Evolutionary conservation across 2,329 filamentous ascomycete species (phyloP).

Genomic region (Nannizziopsis barbatae): DNA sequence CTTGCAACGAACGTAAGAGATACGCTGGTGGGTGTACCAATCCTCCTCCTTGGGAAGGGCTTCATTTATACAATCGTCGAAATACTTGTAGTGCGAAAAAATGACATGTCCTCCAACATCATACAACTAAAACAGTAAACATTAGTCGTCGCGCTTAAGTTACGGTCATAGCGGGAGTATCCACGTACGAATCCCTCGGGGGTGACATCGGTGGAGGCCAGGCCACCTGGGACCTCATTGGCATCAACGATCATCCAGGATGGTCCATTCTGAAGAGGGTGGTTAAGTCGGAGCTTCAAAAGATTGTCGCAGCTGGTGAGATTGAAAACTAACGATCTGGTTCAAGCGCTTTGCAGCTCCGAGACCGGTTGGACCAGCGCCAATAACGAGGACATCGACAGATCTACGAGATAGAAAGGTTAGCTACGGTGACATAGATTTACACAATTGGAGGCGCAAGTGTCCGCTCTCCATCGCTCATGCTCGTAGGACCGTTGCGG

Average conservation of each 20-base stretch:
- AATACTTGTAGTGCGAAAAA: slow-evolving; percentile 99
- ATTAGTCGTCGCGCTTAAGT: background rate
- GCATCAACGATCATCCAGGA: slow-evolving; percentile 96
- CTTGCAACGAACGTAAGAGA: slow-evolving; percentile 98
- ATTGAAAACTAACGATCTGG: slow-evolving; percentile 61
- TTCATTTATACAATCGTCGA: slow-evolving; percentile 97
- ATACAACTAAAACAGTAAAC: slow-evolving; percentile 58
- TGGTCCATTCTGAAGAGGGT: slow-evolving; percentile 57
- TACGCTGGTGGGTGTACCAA: slow-evolving; percentile 96
- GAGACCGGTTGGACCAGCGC: slow-evolving; percentile 91
- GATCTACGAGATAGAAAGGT: slow-evolving; percentile 46
- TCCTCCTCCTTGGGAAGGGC: slow-evolving; percentile 86
- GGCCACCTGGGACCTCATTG: slow-evolving; percentile 82
- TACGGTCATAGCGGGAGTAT: background rate
- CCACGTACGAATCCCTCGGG: slow-evolving; percentile 89
- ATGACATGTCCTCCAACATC: slow-evolving; percentile 98
- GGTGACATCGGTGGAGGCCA: slow-evolving; percentile 89
- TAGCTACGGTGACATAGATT: background rate
- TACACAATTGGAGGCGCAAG: background rate
- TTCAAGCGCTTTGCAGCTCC: slow-evolving; percentile 96
- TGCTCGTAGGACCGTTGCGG: too few species aligned
- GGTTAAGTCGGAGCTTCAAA: background rate
- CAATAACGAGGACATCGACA: slow-evolving; percentile 95
- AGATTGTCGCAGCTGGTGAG: slow-evolving; percentile 11
- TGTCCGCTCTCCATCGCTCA: too few species aligned